These are phyloP conservation scores for Aegilops speltoides DNA, from an alignment of 176 grass and related monocot species.

Conservation along the genomic window DNA sequence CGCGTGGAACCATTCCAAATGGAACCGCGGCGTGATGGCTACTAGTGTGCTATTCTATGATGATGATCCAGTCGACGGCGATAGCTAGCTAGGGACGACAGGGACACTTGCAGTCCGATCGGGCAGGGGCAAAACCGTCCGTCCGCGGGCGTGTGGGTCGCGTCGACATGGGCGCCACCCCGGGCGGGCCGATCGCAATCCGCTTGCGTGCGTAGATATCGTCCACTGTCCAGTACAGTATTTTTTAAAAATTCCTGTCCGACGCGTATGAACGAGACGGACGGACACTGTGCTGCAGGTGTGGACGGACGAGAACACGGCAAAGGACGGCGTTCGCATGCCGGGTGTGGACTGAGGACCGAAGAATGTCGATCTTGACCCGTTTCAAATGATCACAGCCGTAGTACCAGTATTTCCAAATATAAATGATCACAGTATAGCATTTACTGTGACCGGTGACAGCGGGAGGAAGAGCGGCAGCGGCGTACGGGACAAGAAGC, in stretches of 20 bases:
- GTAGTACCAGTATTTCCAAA: too few species aligned
- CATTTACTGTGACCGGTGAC: not conserved
- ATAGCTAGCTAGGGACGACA: not conserved
- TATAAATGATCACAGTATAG: too few species aligned
- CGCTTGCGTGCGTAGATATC: not conserved
- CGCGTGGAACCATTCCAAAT: not conserved
- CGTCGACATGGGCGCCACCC: not conserved
- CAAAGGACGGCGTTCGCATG: too few species aligned
- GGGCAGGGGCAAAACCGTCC: not conserved
- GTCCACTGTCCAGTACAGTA: not conserved
- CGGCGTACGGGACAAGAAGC: not conserved
- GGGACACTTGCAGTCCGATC: not conserved
- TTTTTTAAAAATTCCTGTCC: too few species aligned
- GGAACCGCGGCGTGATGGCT: not conserved
- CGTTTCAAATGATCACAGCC: too few species aligned
- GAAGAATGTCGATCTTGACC: too few species aligned
- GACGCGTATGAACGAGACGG: not conserved
- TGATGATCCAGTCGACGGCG: not conserved
- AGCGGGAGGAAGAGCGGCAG: not conserved
- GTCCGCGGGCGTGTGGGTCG: too few species aligned
- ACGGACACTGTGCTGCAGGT: not conserved
- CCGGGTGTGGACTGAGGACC: too few species aligned
- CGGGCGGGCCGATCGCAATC: not conserved
- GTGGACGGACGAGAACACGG: not conserved
- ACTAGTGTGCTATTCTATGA: not conserved